phyloP scores from a whole-genome alignment of 1,284 basidiomycete species.

The Rhodotorula sp. region DNA sequence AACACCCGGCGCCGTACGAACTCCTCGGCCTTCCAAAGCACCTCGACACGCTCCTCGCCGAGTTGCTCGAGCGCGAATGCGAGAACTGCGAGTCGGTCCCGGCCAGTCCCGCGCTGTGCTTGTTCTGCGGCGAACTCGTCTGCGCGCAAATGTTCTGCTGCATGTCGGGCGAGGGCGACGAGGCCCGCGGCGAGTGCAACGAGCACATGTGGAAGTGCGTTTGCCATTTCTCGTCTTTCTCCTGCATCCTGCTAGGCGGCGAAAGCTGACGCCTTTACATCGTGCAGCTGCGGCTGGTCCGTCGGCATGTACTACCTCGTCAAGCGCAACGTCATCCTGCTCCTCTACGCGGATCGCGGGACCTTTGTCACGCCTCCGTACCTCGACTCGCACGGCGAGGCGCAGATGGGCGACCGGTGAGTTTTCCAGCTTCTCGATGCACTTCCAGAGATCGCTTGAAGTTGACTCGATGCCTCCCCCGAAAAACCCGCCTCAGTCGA shows the following conservation, averaged over 20 bases:
- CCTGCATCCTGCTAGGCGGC: not conserved
- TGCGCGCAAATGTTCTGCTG: conserved; percentile 96
- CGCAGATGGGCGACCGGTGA: conserved; percentile 87
- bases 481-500: conserved; percentile 44
- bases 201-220: conserved; percentile 89
- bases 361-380: conserved; percentile 88
- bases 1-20: conserved; percentile 83
- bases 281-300: conserved; percentile 78
- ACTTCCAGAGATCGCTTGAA: too few relatives aligned
- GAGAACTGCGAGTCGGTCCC: conserved; percentile 76
- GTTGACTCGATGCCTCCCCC: not conserved
- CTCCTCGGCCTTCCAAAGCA: conserved; percentile 76
- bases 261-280: conserved; percentile 18
- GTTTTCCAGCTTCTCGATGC: conserved; percentile 39
- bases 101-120: conserved; percentile 82
- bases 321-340: conserved; percentile 88
- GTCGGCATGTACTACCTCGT: conserved; percentile 89
- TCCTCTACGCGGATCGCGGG: conserved; percentile 84
- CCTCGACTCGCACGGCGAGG: conserved; percentile 90
- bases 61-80: conserved; percentile 68
- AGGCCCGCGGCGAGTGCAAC: conserved; percentile 80
- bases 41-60: conserved; percentile 78
- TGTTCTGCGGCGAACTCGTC: conserved; percentile 83
- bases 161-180: conserved; percentile 63
- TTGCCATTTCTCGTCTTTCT: not conserved